Evolutionary conservation across 2,329 filamentous ascomycete genomes (phyloP), one percentile per base, ranked within the genome.

Genomic region (Fusarium gaditjirri): DNA sequence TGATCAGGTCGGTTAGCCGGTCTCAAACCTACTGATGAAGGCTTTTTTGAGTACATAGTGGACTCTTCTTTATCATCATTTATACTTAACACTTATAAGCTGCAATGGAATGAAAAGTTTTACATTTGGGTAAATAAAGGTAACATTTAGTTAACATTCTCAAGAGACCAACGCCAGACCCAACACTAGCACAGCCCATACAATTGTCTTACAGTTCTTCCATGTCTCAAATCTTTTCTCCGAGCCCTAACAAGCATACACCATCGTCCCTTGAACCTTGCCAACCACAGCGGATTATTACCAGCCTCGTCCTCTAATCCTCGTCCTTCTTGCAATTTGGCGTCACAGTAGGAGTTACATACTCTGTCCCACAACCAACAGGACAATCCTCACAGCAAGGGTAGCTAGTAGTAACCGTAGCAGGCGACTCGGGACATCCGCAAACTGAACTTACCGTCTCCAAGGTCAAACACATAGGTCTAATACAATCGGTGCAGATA

Each of bases 401-500:
- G 42, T 75, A 80, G 23, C 72, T 72, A 12, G 77, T 70, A 7
- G 74, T 75, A 4, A 77, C 73, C 3, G 81, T 83, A 14, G 78
- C 70, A 38, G 79, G 71, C 2, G 62, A 75, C 10, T 65, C 52
- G 3, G 80, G 79, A 50, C 81, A 83, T 33, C 78, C 80, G 61
- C 80, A 80, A 7, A 74, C 73, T 14, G 78, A 78, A 25, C 74
- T 79, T 23, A 82, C 56, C 9, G 80, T 82, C 33, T 71, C 69
- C 25, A 79, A 31, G 5, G 35, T 66, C 41, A 82, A 58, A 52
- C 81, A 83, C 58, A 75, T 53, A 16, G 77, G 79, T 27, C 76
- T 65, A 2, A 76, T 49, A 65, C 81, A 83, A 2, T 79, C 81
- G 17, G 78, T 76, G 73, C 81, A 83, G n/a, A 77, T 61, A 13